Evolutionary conservation across 768 basidiomycete species (phyloP).

Genomic region (Cyathus striatus): DNA sequence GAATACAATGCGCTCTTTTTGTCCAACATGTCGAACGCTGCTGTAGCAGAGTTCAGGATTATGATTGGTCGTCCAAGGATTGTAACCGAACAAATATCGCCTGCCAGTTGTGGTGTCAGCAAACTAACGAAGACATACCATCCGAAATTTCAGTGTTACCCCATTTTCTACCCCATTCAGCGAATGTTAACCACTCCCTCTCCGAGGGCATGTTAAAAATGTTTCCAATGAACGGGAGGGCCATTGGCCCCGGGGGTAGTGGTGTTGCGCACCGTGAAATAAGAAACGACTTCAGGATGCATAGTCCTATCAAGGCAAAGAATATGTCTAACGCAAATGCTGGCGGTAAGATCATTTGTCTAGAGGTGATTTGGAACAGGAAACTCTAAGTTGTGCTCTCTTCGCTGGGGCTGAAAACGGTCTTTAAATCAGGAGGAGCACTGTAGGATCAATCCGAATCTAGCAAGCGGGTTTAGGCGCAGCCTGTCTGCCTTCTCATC

Average conservation of each 20-base stretch:
- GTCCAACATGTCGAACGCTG: constrained; percentile 55
- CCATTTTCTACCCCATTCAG: constrained; percentile 47
- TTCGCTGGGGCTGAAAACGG: too few species aligned
- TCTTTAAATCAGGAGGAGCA: constrained; percentile 30
- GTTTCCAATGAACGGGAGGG: constrained; percentile 51
- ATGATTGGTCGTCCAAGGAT: constrained; percentile 57
- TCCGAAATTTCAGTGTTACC: constrained; percentile 23
- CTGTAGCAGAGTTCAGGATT: constrained; percentile 45
- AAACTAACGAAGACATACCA: neutral
- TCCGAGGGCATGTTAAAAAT: constrained; percentile 46
- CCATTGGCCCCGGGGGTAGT: constrained; percentile 48
- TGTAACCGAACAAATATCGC: constrained; percentile 56
- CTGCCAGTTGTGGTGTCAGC: constrained; percentile 19
- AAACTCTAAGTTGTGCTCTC: too few species aligned
- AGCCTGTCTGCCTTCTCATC: constrained; percentile 13
- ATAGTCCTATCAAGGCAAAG: constrained; percentile 25
- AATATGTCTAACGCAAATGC: constrained; percentile 24
- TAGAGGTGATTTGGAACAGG: constrained; percentile 9
- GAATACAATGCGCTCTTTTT: constrained; percentile 65
- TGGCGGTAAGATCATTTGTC: constrained; percentile 21
- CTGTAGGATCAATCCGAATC: constrained; percentile 15
- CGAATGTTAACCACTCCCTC: constrained; percentile 47
- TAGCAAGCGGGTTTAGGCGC: constrained; percentile 3
- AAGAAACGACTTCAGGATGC: constrained; percentile 27
- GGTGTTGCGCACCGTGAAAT: constrained; percentile 15